These are phyloP conservation scores for Linderniella brevidens DNA, from an alignment of 257 asterid species.

Conservation along the genomic window DNA sequence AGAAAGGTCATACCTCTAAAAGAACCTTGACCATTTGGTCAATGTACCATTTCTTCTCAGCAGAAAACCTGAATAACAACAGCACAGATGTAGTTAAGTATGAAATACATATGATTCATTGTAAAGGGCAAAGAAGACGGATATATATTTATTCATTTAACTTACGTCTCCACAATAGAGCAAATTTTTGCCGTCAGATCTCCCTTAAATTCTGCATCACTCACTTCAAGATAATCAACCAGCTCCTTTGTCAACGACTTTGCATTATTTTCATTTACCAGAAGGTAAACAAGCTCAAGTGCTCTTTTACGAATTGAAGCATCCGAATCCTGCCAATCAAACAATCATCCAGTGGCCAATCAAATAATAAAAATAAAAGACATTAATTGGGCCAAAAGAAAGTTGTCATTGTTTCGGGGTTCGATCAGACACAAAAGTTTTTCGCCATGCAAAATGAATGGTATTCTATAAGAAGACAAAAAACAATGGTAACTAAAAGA, in stretches of 20 bases:
- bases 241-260: conserved; percentile 82
- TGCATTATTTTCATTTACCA: conserved; percentile 80
- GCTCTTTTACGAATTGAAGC: conserved; percentile 98
- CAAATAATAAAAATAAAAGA: conserved; percentile 6
- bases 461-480: too few species aligned
- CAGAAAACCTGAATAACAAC: conserved; percentile 61
- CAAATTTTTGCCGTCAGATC: conserved; percentile 91
- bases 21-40: conserved; percentile 96
- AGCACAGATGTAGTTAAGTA: conserved; percentile 15
- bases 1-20: conserved; percentile 44
- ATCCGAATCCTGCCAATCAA: conserved; percentile 75
- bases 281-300: conserved; percentile 84
- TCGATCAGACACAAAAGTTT: too few species aligned
- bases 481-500: conserved; percentile 2
- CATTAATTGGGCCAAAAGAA: too few species aligned
- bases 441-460: too few species aligned
- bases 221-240: conserved; percentile 73
- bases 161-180: conserved; percentile 95
- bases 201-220: conserved; percentile 87
- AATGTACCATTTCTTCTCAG: conserved; percentile 86
- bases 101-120: neutral
- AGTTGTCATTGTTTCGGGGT: too few species aligned
- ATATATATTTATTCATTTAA: conserved; percentile 1
- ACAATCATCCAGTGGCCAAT: conserved; percentile 11
- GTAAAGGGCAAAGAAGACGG: too few species aligned